Evolutionary conservation across 1,284 basidiomycete genomes (phyloP), one percentile per base, ranked within the genome.

Genomic region (Xanthoconium separans): DNA sequence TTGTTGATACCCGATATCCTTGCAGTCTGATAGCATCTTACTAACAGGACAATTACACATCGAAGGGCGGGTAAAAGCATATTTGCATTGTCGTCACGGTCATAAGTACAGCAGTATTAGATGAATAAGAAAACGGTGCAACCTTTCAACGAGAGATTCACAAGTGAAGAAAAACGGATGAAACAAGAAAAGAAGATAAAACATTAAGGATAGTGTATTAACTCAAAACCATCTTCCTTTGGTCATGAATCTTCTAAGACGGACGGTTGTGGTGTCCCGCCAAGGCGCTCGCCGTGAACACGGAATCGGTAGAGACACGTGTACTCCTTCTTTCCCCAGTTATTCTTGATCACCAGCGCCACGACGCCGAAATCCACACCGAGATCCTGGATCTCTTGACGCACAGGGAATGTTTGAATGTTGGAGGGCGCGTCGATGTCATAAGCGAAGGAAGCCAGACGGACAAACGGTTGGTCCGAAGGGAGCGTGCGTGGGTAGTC

Each of bases 281-380:
- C 75, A 51, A 78, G 56, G 33, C 64, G 71, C 56, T 75, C 72
- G 20, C 83, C 93, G 66, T 85, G 89, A 33, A 90, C 87, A 31
- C 89, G 79, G 72, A 98, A 80, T 49, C 95, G 83, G 72, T 98
- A 98, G 34, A 98, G 68, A 71, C 95, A 98, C 0, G 95, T 98
- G 66, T 83, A 91, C 58, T 87, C 84, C 13, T 80, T 73, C 65
- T 81, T 81, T 29, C 95, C 96, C 85, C 93, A 96, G 68, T 98
- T 98, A 65, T 78, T 89, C 68, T 83, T 78, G 60, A 98, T 75
- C 59, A 82, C 74, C 64, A 97, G 76, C 53, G 90, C 83, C 16
- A 98, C 89, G 44, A 93, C 75, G 1, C 88, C 87, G 62, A 94
- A 87, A 65, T 92, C 89, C 51, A 96, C 77, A 6, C 80, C 84